Evolutionary conservation across 176 grass and related monocot species (phyloP).

Genomic region (Dactylis glomerata): DNA sequence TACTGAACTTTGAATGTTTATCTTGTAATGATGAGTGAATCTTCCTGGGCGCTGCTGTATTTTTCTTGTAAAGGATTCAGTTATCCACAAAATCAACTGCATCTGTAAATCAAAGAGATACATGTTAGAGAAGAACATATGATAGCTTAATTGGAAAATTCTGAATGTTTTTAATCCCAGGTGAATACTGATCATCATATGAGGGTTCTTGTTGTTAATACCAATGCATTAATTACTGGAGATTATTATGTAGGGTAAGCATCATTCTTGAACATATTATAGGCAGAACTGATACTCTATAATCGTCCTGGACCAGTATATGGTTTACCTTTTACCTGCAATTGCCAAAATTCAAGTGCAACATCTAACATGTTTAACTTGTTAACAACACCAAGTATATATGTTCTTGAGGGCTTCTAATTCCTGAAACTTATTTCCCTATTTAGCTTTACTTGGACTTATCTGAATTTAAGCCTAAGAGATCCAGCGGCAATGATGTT

Average conservation of each 20-base stretch:
- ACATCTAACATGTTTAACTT: background rate
- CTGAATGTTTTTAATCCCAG: conserved; percentile 32
- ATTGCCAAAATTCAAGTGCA: background rate
- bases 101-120: background rate
- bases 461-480: no score
- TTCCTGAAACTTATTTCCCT: no score
- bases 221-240: conserved; percentile 78
- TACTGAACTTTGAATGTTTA: background rate
- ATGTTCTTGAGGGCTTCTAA: no score
- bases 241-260: conserved; percentile 98
- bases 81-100: background rate
- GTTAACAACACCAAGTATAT: background rate
- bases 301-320: background rate
- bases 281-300: background rate
- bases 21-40: background rate
- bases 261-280: conserved; percentile 18
- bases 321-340: background rate
- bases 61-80: background rate
- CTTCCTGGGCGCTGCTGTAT: background rate
- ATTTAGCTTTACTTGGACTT: no score
- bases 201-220: conserved; percentile 70
- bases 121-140: background rate
- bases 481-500: no score
- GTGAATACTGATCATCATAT: conserved; percentile 92
- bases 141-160: background rate